Conservation (phyloP, 2,329 filamentous ascomycete genomes). For the Aureobasidium musti region DNA sequence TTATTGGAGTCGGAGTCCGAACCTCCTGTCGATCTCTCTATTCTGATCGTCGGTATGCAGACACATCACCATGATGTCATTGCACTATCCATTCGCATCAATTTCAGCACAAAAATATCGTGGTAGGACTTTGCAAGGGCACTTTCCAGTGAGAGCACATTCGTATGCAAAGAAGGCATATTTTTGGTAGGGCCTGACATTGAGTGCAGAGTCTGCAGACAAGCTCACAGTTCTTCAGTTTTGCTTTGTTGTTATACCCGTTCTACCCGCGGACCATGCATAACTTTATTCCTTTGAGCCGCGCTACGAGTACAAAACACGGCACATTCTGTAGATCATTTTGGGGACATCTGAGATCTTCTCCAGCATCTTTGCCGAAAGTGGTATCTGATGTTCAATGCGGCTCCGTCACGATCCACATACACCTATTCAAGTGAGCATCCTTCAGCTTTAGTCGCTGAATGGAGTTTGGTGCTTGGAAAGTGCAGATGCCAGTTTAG, state of each 20-base stretch:
- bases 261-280: too few relatives aligned
- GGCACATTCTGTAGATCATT: too few relatives aligned
- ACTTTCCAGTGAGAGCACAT: neutral
- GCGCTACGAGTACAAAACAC: too few relatives aligned
- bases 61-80: conserved; percentile 14
- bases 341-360: neutral
- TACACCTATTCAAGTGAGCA: neutral
- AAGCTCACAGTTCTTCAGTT: too few relatives aligned
- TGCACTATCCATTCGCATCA: neutral
- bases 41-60: too few relatives aligned
- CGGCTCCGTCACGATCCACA: neutral
- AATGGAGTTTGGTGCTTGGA: neutral
- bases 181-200: too few relatives aligned
- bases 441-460: neutral
- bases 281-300: too few relatives aligned
- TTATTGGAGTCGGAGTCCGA: neutral
- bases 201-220: too few relatives aligned
- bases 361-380: neutral
- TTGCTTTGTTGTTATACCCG: too few relatives aligned
- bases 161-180: too few relatives aligned
- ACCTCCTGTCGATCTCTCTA: neutral
- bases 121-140: neutral
- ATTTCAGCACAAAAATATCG: neutral
- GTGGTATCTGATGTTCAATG: neutral
- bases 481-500: neutral